These are phyloP conservation scores for Pelargonium fulgidum DNA, from an alignment of 441 rosid species.

Conservation along the genomic window DNA sequence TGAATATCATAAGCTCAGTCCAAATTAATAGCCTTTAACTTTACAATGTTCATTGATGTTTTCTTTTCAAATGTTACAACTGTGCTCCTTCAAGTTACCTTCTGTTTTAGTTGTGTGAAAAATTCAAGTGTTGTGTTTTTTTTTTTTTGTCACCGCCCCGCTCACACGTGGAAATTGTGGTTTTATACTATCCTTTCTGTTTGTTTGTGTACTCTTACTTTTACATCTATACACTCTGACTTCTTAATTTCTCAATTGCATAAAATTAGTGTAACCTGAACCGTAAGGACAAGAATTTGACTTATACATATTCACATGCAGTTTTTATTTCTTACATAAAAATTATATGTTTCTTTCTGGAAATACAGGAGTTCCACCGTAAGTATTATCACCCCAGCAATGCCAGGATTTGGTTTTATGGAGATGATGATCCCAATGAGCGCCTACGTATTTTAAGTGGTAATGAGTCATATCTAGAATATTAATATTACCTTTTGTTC, in stretches of 20 bases:
- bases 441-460: slow-evolving; percentile 76
- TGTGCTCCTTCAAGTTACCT: background rate
- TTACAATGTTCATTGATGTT: background rate
- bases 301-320: background rate
- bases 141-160: background rate
- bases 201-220: background rate
- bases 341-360: slow-evolving; percentile 9
- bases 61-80: background rate
- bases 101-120: background rate
- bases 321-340: slow-evolving; percentile 7
- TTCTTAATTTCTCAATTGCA: background rate
- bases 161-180: background rate
- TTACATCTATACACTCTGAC: background rate
- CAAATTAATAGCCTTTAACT: background rate
- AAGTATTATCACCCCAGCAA: slow-evolving; percentile 92
- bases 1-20: background rate
- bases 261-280: background rate
- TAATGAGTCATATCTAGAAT: slow-evolving; percentile 25
- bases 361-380: slow-evolving; percentile 69
- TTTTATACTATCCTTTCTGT: background rate
- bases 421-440: slow-evolving; percentile 78
- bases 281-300: background rate
- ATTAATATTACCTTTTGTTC: background rate
- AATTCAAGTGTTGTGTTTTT: background rate
- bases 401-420: slow-evolving; percentile 94